Evolutionary conservation across 1,139 yeast species (phyloP), one percentile per base, ranked within the genome.

Genomic region (Geotrichum citri-aurantii): DNA sequence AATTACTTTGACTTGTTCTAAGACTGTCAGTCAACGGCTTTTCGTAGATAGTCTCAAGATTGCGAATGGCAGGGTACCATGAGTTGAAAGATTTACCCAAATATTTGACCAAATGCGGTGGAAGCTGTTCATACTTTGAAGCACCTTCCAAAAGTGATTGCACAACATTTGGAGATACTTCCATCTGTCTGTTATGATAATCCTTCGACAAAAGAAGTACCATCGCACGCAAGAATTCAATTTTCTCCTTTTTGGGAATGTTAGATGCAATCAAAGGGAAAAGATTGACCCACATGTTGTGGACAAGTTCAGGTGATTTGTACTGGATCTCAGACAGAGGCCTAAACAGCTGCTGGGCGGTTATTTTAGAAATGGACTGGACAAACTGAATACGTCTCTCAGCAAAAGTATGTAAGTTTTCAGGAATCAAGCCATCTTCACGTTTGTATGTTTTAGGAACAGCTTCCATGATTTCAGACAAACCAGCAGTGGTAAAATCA

Each of bases 61-160:
- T 81, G 61, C 86, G 84, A 53, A 95, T 83, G 11, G 96, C 90
- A 58, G 90, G 88, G 64, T 91, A 87, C 98, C 99, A 93, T 0
- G 96, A 86, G 71, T 89, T 85, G 71, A 87, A 93, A 61, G 93
- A 87, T 57, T 86, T 80, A 11, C 97, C 97, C 51, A 93, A 76
- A 66, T 92, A 91, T 70, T 92, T 95, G 54, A 92, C 85, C 42
- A 96, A 80, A 72, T 93, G 97, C 3, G 99, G 98, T 4, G 99
- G 99, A n/a, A 90, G 72, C 27, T 81, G 86, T 19, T 85, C 83
- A 63, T 95, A 85, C 61, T 80, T 77, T 5, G 70, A 64, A 19
- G 60, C 61, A 50, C 96, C 97, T 65, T 86, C 95, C 54, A 95
- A 75, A 62, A 95, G 74, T 1, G 95, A 85, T 64, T 88, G 91